Conservation (phyloP, 352 stramenopile genomes). For the Pythium oligandrum region DNA sequence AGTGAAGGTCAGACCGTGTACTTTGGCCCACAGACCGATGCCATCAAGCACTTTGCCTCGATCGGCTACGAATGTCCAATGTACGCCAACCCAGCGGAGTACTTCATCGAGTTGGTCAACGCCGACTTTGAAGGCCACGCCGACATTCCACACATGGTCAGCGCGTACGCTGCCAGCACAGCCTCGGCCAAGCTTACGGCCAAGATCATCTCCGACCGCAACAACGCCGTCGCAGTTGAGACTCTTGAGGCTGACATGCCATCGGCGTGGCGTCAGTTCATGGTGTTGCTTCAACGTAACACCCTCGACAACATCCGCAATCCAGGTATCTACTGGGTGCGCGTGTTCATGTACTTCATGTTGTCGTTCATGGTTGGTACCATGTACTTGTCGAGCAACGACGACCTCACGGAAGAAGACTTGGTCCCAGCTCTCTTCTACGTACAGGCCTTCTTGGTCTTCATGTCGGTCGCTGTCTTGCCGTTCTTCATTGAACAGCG, state of each 20-base stretch:
- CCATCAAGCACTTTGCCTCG: too few relatives aligned
- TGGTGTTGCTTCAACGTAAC: slow-evolving; percentile 47
- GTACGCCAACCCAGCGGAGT: too few relatives aligned
- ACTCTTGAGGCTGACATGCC: slow-evolving; percentile 8
- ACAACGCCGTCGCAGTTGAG: not conserved
- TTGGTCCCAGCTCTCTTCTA: slow-evolving; percentile 73
- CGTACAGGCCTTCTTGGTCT: slow-evolving; percentile 83
- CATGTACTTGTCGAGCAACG: slow-evolving; percentile 63
- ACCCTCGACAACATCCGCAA: slow-evolving; percentile 61
- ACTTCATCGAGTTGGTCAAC: too few relatives aligned
- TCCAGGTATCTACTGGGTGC: slow-evolving; percentile 64
- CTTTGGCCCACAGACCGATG: too few relatives aligned
- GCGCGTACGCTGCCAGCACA: slow-evolving; percentile 3
- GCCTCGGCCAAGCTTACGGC: not conserved
- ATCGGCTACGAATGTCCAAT: too few relatives aligned
- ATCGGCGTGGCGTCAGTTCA: slow-evolving; percentile 35
- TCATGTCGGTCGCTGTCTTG: slow-evolving; percentile 85
- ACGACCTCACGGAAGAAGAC: slow-evolving; percentile 32
- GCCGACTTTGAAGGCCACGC: too few relatives aligned
- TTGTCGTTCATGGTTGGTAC: slow-evolving; percentile 71
- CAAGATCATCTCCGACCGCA: not conserved
- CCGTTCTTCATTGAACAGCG: slow-evolving; percentile 84
- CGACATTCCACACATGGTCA: too few relatives aligned
- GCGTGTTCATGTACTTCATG: slow-evolving; percentile 66
- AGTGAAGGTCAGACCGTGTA: too few relatives aligned